A percentile compares a stretch with the other conserved stretches of the same genome.
phyloP scores from a whole-genome alignment of 768 basidiomycete genomes.

The Trametes meyenii region DNA sequence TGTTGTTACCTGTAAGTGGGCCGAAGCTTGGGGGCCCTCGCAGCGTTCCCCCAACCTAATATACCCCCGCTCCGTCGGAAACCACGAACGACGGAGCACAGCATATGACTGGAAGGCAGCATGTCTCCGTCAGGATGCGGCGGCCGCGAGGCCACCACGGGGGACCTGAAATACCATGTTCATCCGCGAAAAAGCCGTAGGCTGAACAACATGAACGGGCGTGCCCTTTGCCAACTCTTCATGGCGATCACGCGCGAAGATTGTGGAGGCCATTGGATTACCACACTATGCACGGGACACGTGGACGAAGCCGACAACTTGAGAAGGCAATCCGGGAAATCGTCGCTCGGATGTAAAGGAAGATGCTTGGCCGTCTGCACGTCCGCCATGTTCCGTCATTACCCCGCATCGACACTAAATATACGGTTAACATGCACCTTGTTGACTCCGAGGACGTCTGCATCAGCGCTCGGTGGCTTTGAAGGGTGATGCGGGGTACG shows the following conservation, averaged over 20 bases:
- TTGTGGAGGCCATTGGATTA: neutral
- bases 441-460: neutral
- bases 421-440: neutral
- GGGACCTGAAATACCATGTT: neutral
- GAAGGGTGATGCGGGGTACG: neutral
- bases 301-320: slow-evolving; percentile 1
- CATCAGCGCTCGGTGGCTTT: neutral
- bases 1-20: neutral
- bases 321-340: slow-evolving; percentile 5
- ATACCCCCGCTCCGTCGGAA: neutral
- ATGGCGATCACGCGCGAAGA: neutral
- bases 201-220: neutral
- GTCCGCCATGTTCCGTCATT: slow-evolving; percentile 4
- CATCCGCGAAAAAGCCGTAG: slow-evolving; percentile 8
- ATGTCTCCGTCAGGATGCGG: neutral
- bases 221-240: neutral
- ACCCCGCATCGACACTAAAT: slow-evolving; percentile 1
- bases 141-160: slow-evolving; percentile 3
- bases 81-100: neutral
- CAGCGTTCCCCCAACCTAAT: neutral
- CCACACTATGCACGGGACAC: neutral
- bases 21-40: neutral
- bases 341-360: neutral
- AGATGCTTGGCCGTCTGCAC: neutral
- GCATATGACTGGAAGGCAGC: slow-evolving; percentile 1